phyloP scores from a whole-genome alignment of 2,329 filamentous ascomycete genomes.

The Paracoccidioides lutzii region DNA sequence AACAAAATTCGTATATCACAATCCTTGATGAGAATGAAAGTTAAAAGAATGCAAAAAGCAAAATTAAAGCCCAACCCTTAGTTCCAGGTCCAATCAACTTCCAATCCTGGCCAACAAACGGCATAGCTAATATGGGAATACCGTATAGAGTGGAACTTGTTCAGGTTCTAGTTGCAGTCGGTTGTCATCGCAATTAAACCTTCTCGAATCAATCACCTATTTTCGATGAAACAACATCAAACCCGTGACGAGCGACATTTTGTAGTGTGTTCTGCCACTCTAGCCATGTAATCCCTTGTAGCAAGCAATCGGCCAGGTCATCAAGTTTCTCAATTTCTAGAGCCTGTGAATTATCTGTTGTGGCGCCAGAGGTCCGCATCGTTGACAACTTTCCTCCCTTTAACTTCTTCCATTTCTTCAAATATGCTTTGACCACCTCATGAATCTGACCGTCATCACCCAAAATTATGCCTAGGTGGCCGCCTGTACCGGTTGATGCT shows the following conservation, averaged over 20 bases:
- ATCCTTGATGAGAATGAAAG: no score
- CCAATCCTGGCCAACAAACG: neutral
- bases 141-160: neutral
- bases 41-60: no score
- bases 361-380: constrained; percentile 5
- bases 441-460: constrained; percentile 10
- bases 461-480: neutral
- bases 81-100: no score
- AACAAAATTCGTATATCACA: no score
- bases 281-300: constrained; percentile 66
- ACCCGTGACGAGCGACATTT: constrained; percentile 15
- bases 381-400: neutral
- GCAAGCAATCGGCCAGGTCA: constrained; percentile 65
- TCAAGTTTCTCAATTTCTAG: constrained; percentile 50
- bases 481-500: neutral
- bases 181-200: neutral
- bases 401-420: constrained; percentile 17
- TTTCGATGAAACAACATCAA: constrained; percentile 10
- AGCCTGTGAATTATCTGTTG: constrained; percentile 7
- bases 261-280: constrained; percentile 49
- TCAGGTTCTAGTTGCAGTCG: neutral
- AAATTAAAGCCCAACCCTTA: no score
- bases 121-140: neutral
- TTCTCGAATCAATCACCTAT: neutral
- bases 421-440: constrained; percentile 18